Percentiles rank a stretch among this genome's conserved stretches.
Conservation (phyloP, 768 basidiomycete species). For the Calocybe indica region DNA sequence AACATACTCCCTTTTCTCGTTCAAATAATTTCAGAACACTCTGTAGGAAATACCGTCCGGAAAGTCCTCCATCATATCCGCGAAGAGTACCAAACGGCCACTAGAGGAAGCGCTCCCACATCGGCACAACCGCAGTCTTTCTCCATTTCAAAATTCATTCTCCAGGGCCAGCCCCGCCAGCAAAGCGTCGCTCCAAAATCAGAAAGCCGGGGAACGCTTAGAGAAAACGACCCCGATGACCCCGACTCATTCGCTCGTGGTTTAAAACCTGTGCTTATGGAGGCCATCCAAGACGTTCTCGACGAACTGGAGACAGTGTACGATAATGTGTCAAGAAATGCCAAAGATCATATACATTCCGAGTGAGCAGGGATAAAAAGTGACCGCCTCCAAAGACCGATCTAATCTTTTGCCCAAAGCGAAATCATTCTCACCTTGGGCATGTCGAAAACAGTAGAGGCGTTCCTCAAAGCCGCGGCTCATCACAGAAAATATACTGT, state of each 20-base stretch:
- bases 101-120: constrained; percentile 32
- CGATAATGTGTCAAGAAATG: constrained; percentile 89
- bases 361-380: constrained; percentile 54
- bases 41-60: constrained; percentile 91
- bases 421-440: constrained; percentile 94
- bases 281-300: constrained; percentile 93
- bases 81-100: constrained; percentile 90
- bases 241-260: constrained; percentile 72
- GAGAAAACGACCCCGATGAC: constrained; percentile 69
- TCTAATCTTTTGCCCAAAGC: constrained; percentile 32
- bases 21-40: constrained; percentile 59
- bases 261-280: constrained; percentile 91
- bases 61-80: constrained; percentile 91
- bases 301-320: constrained; percentile 96
- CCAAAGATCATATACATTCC: constrained; percentile 96
- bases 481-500: constrained; percentile 91
- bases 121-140: constrained; percentile 36
- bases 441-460: constrained; percentile 90
- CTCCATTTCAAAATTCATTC: constrained; percentile 81
- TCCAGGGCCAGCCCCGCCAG: constrained; percentile 67
- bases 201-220: constrained; percentile 52
- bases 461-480: constrained; percentile 88
- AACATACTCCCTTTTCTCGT: constrained; percentile 2
- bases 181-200: constrained; percentile 35
- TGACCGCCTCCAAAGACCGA: neutral